These are phyloP conservation scores for Alternaria novae-zelandiae DNA, from an alignment of 2,329 filamentous ascomycete genomes.

Conservation along the genomic window DNA sequence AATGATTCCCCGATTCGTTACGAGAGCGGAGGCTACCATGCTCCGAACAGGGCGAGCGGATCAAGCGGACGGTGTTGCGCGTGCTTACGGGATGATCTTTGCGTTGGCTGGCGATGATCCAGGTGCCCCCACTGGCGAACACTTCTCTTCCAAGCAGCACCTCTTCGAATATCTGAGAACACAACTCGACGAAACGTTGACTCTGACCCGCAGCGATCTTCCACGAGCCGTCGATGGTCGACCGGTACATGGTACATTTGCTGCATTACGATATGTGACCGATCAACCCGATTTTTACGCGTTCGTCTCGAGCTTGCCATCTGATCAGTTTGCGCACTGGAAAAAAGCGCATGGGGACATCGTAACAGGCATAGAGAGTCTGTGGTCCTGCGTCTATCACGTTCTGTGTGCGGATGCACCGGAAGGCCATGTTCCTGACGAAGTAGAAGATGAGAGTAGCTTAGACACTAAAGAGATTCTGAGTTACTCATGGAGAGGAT, in stretches of 20 bases:
- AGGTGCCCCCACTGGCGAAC: slow-evolving; percentile 15
- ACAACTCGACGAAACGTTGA: slow-evolving; percentile 69
- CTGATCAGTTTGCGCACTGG: slow-evolving; percentile 33
- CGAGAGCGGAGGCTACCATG: slow-evolving; percentile 61
- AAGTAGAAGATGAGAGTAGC: slow-evolving; percentile 73
- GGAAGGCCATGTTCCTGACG: slow-evolving; percentile 82
- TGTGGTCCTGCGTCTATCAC: slow-evolving; percentile 78
- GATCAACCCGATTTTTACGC: slow-evolving; percentile 49
- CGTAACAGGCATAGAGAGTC: slow-evolving; percentile 65
- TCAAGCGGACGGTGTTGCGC: slow-evolving; percentile 88
- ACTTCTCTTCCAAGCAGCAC: slow-evolving; percentile 41
- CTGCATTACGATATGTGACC: slow-evolving; percentile 57
- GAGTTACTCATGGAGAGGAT: slow-evolving; percentile 91
- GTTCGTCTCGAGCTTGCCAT: slow-evolving; percentile 13
- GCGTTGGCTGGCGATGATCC: slow-evolving; percentile 50
- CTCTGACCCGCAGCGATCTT: slow-evolving; percentile 68
- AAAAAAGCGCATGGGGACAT: slow-evolving; percentile 61
- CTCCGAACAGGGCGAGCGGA: slow-evolving; percentile 81
- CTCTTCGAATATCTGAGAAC: slow-evolving; percentile 66
- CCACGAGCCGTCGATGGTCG: slow-evolving; percentile 62
- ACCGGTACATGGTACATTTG: slow-evolving; percentile 55
- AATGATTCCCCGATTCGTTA: slow-evolving; percentile 34
- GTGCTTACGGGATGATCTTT: slow-evolving; percentile 75
- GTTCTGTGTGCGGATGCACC: slow-evolving; percentile 93
- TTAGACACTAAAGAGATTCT: slow-evolving; percentile 86